A percentile compares a stretch with the other conserved stretches of the same genome.
phyloP scores from a whole-genome alignment of 257 asterid genomes.

The Fraxinus excelsior region DNA sequence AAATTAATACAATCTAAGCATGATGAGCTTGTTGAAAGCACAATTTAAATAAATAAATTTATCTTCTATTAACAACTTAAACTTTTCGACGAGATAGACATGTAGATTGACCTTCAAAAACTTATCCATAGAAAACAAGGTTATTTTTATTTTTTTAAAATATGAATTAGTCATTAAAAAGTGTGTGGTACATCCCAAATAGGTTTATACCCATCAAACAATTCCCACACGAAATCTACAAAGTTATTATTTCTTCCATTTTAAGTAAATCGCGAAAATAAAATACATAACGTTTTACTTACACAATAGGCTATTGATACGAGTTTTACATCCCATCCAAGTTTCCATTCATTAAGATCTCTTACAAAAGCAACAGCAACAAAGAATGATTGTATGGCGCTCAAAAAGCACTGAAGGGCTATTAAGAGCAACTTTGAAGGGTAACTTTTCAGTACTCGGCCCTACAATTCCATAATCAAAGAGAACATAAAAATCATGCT shows the following conservation, averaged over 20 bases:
- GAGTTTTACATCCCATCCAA: constrained; percentile 65
- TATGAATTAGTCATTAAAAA: too few relatives aligned
- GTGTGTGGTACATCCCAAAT: too few relatives aligned
- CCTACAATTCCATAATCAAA: constrained; percentile 30
- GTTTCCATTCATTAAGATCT: constrained; percentile 64
- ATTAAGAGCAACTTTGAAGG: constrained; percentile 78
- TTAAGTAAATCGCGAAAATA: background rate
- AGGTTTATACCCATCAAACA: too few relatives aligned
- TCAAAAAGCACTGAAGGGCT: constrained; percentile 63
- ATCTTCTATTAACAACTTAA: too few relatives aligned
- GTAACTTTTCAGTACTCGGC: constrained; percentile 46
- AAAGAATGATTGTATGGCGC: constrained; percentile 66
- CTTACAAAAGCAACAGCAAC: constrained; percentile 62
- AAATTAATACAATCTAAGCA: background rate
- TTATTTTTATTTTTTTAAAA: too few relatives aligned
- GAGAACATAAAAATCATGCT: background rate
- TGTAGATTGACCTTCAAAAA: too few relatives aligned
- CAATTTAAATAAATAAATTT: too few relatives aligned
- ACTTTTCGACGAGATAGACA: background rate
- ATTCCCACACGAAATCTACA: too few relatives aligned
- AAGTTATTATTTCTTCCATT: too few relatives aligned
- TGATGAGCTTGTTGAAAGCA: too few relatives aligned
- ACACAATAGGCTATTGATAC: constrained; percentile 73
- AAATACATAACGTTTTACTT: constrained; percentile 25
- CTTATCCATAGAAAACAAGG: too few relatives aligned